Base-by-base conservation (phyloP, 345 rosid species). In the Citropsis articulata region DNA sequence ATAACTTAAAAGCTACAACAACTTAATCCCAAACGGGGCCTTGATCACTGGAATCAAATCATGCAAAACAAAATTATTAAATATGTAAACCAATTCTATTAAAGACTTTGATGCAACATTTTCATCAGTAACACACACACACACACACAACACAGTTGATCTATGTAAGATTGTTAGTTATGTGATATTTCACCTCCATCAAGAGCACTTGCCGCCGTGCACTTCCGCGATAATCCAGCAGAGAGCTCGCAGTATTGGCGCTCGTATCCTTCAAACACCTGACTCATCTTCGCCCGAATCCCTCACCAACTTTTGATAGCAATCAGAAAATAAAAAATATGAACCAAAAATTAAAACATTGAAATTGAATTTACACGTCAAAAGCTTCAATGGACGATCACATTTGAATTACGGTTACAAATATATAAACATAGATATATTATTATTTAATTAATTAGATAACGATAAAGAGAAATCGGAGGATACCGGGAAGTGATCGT, bases 181-280 rank as follows among this genome's bases (percentile, higher is more conserved):
- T 30, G 28, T 16, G 10, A 19, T 31, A 9, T 21, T 30, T 76
- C 61, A 86, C 89, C 89, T 84, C 84, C 87, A 45, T 74, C 72
- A 42, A 84, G 83, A 74, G 75, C 78, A 64, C 60, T 72, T 19
- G 84, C 86, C 4, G 86, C 77, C 7, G 83, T 71, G 76, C 84
- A 82, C 38, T 75, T 82, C 22, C 80, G 62, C 45, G 84, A 82
- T 71, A 84, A 35, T 38, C 76, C 73, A 30, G 81, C 83, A 63
- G 85, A 82, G 50, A 82, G 65, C 73, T 79, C 82, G 71, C 75
- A 71, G 71, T 75, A 82, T 22, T 71, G 85, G 42, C 77, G 71
- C 73, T 82, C 80, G 63, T 82, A 79, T 56, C 77, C 82, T 31
- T 82, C 80, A 57, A 86, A 82, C 25, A 86, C 87, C 75, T 66